Conservation (phyloP, 108 stramenopile species). For the Schizochytrium sp. region DNA sequence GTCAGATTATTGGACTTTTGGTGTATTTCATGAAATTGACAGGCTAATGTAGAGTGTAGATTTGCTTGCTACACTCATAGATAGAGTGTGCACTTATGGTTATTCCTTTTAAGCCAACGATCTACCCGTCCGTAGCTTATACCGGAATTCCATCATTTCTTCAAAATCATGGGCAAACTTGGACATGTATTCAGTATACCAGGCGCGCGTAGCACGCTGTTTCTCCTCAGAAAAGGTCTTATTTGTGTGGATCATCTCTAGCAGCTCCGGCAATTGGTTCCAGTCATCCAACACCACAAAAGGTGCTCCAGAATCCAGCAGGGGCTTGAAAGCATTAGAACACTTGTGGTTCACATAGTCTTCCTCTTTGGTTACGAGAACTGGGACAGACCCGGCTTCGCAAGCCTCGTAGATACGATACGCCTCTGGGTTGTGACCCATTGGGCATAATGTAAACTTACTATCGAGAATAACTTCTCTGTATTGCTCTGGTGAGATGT, state of each 20-base stretch:
- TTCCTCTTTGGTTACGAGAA: constrained; percentile 61
- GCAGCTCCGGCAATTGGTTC: constrained; percentile 40
- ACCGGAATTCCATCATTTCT: neutral
- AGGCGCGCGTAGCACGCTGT: constrained; percentile 44
- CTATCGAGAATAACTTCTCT: constrained; percentile 68
- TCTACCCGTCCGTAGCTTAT: neutral
- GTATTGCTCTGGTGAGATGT: constrained; percentile 62
- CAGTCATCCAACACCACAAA: constrained; percentile 70
- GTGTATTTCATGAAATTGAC: too few relatives aligned
- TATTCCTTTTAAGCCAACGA: neutral
- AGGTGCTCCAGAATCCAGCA: constrained; percentile 62
- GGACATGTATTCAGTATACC: constrained; percentile 69
- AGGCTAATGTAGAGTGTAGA: too few relatives aligned
- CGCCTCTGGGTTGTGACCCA: constrained; percentile 76
- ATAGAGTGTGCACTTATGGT: neutral
- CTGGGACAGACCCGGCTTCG: constrained; percentile 71
- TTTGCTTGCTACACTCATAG: too few relatives aligned
- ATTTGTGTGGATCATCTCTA: neutral
- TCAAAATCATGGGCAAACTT: constrained; percentile 57
- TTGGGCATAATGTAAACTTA: constrained; percentile 70
- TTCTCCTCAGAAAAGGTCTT: constrained; percentile 1
- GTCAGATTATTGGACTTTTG: too few relatives aligned
- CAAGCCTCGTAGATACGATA: constrained; percentile 75
- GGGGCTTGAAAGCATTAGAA: constrained; percentile 64
- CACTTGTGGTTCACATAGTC: constrained; percentile 66